Evolutionary conservation across 1,139 yeast species (phyloP), one percentile per base, ranked within the genome.

Genomic region (Hansenula sp.): DNA sequence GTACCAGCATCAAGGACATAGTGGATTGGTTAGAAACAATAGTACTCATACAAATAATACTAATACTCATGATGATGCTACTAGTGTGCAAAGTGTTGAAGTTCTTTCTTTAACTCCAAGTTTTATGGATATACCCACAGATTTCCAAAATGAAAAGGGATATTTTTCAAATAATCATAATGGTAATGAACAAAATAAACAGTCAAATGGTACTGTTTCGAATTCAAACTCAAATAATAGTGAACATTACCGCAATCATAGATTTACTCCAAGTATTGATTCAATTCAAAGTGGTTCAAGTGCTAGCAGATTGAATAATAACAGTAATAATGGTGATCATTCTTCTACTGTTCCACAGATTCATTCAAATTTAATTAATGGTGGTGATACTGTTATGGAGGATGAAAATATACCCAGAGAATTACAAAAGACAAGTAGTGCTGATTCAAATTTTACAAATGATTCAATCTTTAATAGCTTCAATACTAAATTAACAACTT

Each of bases 101-200:
- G 70, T 65, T 3, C 43, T 66, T 12, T 63, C 70, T 0, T 41
- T 67, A 32, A 66, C 69, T 3, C 70, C 71, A 13, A 61, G 67
- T 38, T 66, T 66, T 41, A 58, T 64, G 61, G 71, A 67, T 47
- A 60, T 62, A 32, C 65, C 65, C 29, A 38, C 36, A 13, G 36
- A 40, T 25, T 36, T 18, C 15, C 21, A 42, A 15, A 40, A 43
- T 35, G 45, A 42, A 6, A 33, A 30, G 4, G 38, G 36, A 5
- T 33, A 33, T 24, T 33, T 41, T 17, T 13, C 16, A 19, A 31
- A 31, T 15, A 30, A 35, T 30, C 34, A 35, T 17, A 21, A 24
- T 9, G 15, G 17, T 24, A 16, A 16, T 25, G 13, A 15, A n/a
- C 25, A 27, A 33, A 5, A 31, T 3, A 25, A 38, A 33, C 25